Percentiles rank a stretch among this genome's conserved stretches.
Conservation (phyloP, 305 asterid genomes). For the Rubia balearica region DNA sequence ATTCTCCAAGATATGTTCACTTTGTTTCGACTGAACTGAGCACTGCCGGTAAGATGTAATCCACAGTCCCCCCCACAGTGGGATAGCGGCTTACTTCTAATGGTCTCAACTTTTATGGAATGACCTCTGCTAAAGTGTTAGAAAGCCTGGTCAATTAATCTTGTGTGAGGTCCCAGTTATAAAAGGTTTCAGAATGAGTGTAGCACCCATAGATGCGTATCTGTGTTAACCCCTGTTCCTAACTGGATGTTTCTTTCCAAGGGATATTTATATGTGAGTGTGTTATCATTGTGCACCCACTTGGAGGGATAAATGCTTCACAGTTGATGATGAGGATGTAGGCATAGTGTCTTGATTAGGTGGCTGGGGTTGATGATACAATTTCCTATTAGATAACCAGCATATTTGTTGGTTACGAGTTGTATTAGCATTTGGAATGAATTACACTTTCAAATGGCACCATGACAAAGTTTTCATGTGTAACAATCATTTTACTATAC, state of each 20-base stretch:
- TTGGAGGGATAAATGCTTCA: not conserved
- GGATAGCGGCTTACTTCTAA: too few species aligned
- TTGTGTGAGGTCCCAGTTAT: not conserved
- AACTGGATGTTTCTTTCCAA: not conserved
- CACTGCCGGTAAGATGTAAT: too few species aligned
- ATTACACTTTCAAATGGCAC: not conserved
- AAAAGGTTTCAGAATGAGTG: not conserved
- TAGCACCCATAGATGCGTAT: not conserved
- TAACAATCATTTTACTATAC: not conserved
- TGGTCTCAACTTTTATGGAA: not conserved
- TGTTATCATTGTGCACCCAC: not conserved
- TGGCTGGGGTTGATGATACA: not conserved
- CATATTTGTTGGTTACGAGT: too few species aligned
- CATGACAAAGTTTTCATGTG: not conserved
- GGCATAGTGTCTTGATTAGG: constrained; percentile 1
- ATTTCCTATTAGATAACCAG: not conserved
- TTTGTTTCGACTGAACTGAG: too few species aligned
- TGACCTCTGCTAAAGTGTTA: not conserved
- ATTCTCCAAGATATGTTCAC: not conserved
- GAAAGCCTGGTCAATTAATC: not conserved
- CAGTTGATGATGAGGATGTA: not conserved
- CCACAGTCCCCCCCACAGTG: too few species aligned
- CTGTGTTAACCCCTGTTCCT: not conserved
- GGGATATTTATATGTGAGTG: not conserved
- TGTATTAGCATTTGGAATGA: not conserved